phyloP scores from a whole-genome alignment of 1,284 basidiomycete species.

The Mixia osmundae region DNA sequence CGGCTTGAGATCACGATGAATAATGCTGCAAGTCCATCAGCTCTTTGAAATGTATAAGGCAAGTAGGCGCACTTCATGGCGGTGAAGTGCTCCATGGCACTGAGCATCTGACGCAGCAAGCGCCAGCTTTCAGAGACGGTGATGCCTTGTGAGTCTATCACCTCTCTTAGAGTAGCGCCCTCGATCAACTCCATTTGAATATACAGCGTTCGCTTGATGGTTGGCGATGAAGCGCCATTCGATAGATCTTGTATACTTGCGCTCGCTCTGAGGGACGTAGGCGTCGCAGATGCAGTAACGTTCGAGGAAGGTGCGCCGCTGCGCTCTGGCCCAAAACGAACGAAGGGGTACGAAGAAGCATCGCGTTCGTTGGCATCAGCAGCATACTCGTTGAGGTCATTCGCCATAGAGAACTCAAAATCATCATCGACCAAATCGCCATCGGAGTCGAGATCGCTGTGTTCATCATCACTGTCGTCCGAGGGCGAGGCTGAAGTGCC shows the following conservation, averaged over 20 bases:
- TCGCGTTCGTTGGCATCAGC: not conserved
- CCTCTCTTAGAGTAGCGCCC: conserved; percentile 9
- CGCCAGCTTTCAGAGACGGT: conserved; percentile 16
- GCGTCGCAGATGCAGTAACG: too few relatives aligned
- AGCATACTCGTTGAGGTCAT: too few relatives aligned
- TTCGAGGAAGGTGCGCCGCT: not conserved
- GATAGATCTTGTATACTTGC: not conserved
- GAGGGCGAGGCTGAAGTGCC: not conserved
- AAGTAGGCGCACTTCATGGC: too few relatives aligned
- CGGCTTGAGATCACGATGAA: conserved; percentile 18
- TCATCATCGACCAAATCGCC: conserved; percentile 14
- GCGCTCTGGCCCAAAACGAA: not conserved
- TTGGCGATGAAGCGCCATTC: not conserved
- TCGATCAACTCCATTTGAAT: conserved; percentile 14
- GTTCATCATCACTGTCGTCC: conserved; percentile 3
- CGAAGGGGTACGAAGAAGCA: not conserved
- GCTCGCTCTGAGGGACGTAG: not conserved
- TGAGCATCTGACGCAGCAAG: conserved; percentile 14
- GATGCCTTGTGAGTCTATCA: conserved; percentile 9
- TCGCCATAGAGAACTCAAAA: too few relatives aligned
- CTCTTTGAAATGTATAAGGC: too few relatives aligned
- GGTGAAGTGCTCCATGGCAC: conserved; percentile 17
- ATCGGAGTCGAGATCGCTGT: conserved; percentile 10
- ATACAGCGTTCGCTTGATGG: conserved; percentile 13
- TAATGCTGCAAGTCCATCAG: too few relatives aligned